phyloP scores from a whole-genome alignment of 2,329 filamentous ascomycete genomes.

The Venturia asperata region DNA sequence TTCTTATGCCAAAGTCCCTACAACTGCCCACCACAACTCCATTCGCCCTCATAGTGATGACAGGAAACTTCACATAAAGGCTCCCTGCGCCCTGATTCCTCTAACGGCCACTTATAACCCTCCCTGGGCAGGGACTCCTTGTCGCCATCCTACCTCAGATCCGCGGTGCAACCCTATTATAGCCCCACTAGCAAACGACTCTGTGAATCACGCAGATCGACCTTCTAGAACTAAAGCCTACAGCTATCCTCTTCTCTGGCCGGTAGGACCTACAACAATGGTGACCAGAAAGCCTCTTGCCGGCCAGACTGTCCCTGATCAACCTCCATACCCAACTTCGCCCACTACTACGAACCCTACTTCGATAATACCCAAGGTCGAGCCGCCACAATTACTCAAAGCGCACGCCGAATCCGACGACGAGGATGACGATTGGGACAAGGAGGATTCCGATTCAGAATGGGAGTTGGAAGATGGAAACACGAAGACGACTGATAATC shows the following conservation, averaged over 20 bases:
- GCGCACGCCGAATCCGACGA: background rate
- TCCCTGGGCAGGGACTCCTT: background rate
- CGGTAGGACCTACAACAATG: background rate
- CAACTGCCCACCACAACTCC: background rate
- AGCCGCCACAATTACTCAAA: background rate
- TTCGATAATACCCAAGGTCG: background rate
- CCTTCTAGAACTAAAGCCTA: background rate
- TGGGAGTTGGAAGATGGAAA: slow-evolving; percentile 25
- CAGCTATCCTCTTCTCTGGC: background rate
- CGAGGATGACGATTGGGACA: slow-evolving; percentile 22
- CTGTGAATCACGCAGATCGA: background rate
- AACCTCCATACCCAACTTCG: slow-evolving; percentile 7
- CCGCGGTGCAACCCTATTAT: slow-evolving; percentile 2
- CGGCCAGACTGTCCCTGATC: background rate
- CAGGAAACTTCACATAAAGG: background rate
- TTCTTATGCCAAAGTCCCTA: background rate
- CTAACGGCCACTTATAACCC: background rate
- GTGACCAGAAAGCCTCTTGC: slow-evolving; percentile 17
- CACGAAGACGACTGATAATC: slow-evolving; percentile 16
- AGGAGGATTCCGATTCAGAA: slow-evolving; percentile 21
- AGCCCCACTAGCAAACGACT: background rate
- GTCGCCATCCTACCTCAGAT: background rate
- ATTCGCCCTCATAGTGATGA: background rate
- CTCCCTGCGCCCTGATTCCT: background rate
- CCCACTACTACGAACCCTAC: slow-evolving; percentile 9